Percentiles rank a stretch among this genome's conserved stretches.
Conservation (phyloP, 2,329 filamentous ascomycete genomes). For the Truncatella angustata region DNA sequence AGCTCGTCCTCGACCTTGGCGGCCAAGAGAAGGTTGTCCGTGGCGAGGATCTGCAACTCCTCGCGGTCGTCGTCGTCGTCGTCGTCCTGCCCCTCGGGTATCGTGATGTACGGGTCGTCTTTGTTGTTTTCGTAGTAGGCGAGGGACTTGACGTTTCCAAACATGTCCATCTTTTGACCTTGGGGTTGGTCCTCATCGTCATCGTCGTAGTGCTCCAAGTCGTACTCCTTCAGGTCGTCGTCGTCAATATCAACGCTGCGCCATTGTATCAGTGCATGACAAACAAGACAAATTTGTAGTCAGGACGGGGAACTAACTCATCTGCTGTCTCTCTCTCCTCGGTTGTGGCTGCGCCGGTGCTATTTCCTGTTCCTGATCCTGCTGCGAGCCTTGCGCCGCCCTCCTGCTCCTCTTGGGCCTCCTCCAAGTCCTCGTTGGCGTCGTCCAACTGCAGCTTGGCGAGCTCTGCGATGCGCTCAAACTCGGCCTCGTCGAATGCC, state of each 20-base stretch:
- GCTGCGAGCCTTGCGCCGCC: conserved; percentile 14
- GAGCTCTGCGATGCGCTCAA: conserved; percentile 70
- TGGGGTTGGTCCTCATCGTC: conserved; percentile 64
- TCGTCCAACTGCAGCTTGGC: conserved; percentile 84
- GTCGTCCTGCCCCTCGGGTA: conserved; percentile 68
- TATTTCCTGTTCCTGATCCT: conserved; percentile 22
- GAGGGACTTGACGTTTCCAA: conserved; percentile 90
- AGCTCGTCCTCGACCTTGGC: conserved; percentile 97
- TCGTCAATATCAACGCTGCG: conserved; percentile 59
- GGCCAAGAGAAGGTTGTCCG: conserved; percentile 88
- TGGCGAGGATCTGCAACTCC: conserved; percentile 88
- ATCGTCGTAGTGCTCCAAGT: conserved; percentile 94
- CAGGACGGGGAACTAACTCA: too few species aligned
- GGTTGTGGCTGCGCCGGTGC: conserved; percentile 21
- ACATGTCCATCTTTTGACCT: conserved; percentile 81
- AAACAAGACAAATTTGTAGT: too few species aligned
- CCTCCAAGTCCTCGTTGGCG: conserved; percentile 80
- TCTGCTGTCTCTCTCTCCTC: too few species aligned
- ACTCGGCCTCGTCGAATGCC: conserved; percentile 72
- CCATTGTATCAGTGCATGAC: neutral
- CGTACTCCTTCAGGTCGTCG: conserved; percentile 92
- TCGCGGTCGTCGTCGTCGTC: conserved; percentile 88
- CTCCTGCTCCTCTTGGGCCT: conserved; percentile 55
- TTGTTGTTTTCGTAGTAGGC: conserved; percentile 93
- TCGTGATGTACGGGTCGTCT: conserved; percentile 94